These are phyloP conservation scores for Apiospora kogelbergensis DNA, from an alignment of 2,329 filamentous ascomycete species.

Conservation along the genomic window DNA sequence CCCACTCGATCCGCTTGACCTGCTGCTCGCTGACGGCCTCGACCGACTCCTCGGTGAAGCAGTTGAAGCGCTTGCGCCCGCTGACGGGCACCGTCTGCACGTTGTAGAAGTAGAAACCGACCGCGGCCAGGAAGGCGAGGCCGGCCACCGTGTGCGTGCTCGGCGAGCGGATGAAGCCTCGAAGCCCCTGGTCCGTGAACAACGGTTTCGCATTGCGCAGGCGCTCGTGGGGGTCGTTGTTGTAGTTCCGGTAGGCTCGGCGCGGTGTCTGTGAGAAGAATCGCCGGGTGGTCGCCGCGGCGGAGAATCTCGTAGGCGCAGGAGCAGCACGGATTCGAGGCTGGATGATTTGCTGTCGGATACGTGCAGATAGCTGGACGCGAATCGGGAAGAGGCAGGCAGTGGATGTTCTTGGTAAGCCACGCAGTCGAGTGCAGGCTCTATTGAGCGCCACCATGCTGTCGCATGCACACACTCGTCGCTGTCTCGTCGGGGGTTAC, in stretches of 20 bases:
- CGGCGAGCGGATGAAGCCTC: conserved; percentile 32
- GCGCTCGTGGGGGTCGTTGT: conserved; percentile 22
- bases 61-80: conserved; percentile 72
- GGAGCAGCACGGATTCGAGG: background rate
- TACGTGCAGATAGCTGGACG: background rate
- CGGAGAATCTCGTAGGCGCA: background rate
- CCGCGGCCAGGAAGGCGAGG: conserved; percentile 42
- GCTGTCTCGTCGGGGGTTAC: background rate
- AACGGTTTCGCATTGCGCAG: conserved; percentile 38
- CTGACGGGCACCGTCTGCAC: conserved; percentile 73
- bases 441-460: background rate
- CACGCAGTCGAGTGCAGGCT: background rate
- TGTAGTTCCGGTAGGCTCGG: background rate
- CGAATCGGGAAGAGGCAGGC: background rate
- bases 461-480: background rate
- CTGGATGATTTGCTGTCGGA: background rate
- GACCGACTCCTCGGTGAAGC: conserved; percentile 56
- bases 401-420: background rate
- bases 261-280: conserved; percentile 17
- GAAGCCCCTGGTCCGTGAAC: conserved; percentile 34
- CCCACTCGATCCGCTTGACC: conserved; percentile 56
- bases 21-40: conserved; percentile 51
- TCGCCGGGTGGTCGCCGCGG: conserved; percentile 6
- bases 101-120: conserved; percentile 65
- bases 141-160: conserved; percentile 41